Percentiles rank a stretch among this genome's conserved stretches.
These are phyloP conservation scores for Passalora sequoiae DNA, from an alignment of 2,329 filamentous ascomycete species.

Conservation along the genomic window DNA sequence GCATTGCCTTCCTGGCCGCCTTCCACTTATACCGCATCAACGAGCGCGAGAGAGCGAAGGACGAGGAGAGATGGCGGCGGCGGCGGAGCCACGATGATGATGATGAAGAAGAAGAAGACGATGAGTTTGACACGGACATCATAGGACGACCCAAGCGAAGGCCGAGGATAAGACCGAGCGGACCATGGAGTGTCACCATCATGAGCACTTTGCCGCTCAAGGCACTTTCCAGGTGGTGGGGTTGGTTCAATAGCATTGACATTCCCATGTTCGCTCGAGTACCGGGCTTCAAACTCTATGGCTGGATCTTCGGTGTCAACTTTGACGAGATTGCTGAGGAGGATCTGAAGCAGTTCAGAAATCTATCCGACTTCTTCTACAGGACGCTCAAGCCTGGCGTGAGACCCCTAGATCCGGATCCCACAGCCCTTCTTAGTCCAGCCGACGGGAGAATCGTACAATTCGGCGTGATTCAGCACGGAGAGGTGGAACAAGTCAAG, in stretches of 20 bases:
- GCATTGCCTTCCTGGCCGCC: slow-evolving; percentile 75
- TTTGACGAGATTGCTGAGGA: slow-evolving; percentile 81
- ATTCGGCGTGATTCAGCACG: slow-evolving; percentile 84
- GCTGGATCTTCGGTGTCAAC: slow-evolving; percentile 85
- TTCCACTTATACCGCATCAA: slow-evolving; percentile 78
- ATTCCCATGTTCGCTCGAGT: slow-evolving; percentile 84
- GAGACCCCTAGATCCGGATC: slow-evolving; percentile 76
- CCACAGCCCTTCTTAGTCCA: slow-evolving; percentile 76
- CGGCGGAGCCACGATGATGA: slow-evolving; percentile 32
- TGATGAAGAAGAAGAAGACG: slow-evolving; percentile 47
- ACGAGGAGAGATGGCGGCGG: slow-evolving; percentile 42
- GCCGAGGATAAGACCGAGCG: slow-evolving; percentile 68
- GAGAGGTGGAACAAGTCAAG: slow-evolving; percentile 97
- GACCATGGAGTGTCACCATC: slow-evolving; percentile 87
- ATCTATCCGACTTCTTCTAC: slow-evolving; percentile 96
- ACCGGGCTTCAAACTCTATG: slow-evolving; percentile 87
- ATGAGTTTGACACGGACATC: slow-evolving; percentile 28
- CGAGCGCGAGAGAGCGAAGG: slow-evolving; percentile 41
- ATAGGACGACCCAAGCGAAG: slow-evolving; percentile 47
- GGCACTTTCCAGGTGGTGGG: slow-evolving; percentile 83
- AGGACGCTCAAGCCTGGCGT: slow-evolving; percentile 84
- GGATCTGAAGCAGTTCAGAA: slow-evolving; percentile 84
- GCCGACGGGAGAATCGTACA: slow-evolving; percentile 88
- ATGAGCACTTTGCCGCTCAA: slow-evolving; percentile 92
- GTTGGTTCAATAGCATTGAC: slow-evolving; percentile 80